Conservation (phyloP, 148 eudicot species). For the Rhododendron williamsianum region DNA sequence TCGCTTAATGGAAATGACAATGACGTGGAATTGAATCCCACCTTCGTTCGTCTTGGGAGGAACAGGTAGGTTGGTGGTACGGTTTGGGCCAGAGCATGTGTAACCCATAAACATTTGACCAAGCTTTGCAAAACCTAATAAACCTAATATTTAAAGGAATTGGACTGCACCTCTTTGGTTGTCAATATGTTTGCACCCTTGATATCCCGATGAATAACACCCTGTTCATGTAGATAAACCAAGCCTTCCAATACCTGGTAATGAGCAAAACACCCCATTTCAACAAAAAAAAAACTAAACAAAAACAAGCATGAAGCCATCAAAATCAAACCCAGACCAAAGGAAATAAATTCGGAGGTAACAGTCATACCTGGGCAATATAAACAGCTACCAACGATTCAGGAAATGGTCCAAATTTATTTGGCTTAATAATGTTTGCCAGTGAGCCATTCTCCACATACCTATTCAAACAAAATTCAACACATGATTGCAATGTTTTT, state of each 20-base stretch:
- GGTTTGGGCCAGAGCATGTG: neutral
- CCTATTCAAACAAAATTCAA: slow-evolving; percentile 31
- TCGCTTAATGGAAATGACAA: neutral
- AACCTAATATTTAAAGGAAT: slow-evolving; percentile 1
- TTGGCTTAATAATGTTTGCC: slow-evolving; percentile 96
- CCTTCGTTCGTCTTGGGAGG: neutral
- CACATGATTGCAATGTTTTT: neutral
- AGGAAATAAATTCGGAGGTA: neutral
- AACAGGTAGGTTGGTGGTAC: neutral
- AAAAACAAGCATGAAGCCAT: slow-evolving; percentile 4
- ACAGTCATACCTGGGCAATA: slow-evolving; percentile 73
- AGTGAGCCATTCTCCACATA: slow-evolving; percentile 99
- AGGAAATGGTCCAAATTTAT: slow-evolving; percentile 98
- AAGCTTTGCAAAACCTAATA: neutral
- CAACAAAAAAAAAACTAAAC: neutral
- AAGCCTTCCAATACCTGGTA: slow-evolving; percentile 90
- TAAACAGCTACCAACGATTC: slow-evolving; percentile 96
- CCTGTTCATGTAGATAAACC: slow-evolving; percentile 98
- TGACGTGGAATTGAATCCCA: neutral
- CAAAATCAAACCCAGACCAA: neutral
- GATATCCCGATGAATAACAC: slow-evolving; percentile 98
- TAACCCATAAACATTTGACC: neutral
- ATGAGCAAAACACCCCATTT: slow-evolving; percentile 4
- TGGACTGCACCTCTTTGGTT: slow-evolving; percentile 75
- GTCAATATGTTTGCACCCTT: slow-evolving; percentile 98